Percentiles rank a stretch among this genome's conserved stretches.
These are phyloP conservation scores for Jackrogersella minutella DNA, from an alignment of 495 filamentous ascomycete genomes.

Conservation along the genomic window DNA sequence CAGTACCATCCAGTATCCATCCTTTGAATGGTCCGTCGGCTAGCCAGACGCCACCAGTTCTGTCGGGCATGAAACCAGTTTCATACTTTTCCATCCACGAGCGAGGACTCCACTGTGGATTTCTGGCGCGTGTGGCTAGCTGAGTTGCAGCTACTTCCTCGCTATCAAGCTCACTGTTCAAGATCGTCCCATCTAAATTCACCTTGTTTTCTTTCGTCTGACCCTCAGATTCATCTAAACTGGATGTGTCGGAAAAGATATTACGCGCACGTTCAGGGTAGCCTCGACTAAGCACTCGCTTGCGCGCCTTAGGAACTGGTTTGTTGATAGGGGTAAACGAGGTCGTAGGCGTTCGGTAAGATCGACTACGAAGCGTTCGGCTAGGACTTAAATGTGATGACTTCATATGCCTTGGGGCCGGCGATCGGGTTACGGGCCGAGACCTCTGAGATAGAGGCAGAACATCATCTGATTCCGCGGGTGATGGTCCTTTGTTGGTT, in stretches of 20 bases:
- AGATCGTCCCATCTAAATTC: background rate
- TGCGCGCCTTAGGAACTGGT: background rate
- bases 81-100: slow-evolving; percentile 31
- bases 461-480: background rate
- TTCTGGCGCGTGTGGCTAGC: background rate
- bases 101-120: slow-evolving; percentile 16
- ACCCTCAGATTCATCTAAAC: background rate
- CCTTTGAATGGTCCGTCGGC: slow-evolving; percentile 22
- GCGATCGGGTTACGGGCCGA: background rate
- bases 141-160: background rate
- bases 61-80: background rate
- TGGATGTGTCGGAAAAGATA: slow-evolving; percentile 3
- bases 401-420: background rate
- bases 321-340: slow-evolving; percentile 14
- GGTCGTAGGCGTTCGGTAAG: background rate
- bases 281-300: background rate
- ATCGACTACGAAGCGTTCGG: slow-evolving; percentile 6
- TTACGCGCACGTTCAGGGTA: slow-evolving; percentile 3
- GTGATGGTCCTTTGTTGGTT: background rate
- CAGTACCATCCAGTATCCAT: slow-evolving; percentile 17
- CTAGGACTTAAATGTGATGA: background rate
- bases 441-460: background rate
- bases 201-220: background rate
- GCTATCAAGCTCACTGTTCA: background rate
- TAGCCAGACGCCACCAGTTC: slow-evolving; percentile 7